Base-by-base conservation (phyloP, 2,329 filamentous ascomycete species). In the Fusarium sp. region DNA sequence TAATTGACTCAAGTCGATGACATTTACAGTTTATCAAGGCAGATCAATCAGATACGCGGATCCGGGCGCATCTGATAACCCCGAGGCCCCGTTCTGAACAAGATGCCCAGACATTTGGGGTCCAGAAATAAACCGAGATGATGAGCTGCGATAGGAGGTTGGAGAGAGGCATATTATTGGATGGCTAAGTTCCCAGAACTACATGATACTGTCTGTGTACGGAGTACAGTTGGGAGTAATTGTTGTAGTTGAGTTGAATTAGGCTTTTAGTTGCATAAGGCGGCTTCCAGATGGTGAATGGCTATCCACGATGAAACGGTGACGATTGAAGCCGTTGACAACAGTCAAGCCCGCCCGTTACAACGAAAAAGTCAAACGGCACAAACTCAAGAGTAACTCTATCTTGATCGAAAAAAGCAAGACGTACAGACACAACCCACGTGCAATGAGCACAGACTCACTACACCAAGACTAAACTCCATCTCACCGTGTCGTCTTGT, bases 371-470 rank as follows among this genome's bases (percentile, higher is more conserved):
- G 11, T 59, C 17, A 49, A 56, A 24, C 26, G 18, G 33, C 44
- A 57, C 58, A 61, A 69, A 57, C 33, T 60, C 24, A 48, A n/a
- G 58, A 42, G 48, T 60, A 61, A 62, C 33, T 39, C 28, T 31
- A 42, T 24, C 10, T 47, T 49, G 24, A 60, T 51, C 41, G 45
- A 51, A 45, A 63, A 35, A 11, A 62, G 44, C 20, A 75, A 66
- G 14, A 65, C 15, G 39, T 28, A 69, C 58, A 73, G 10, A 15
- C 70, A 69, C 55, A 57, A 69, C 62, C 63, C 63, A 72, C 62
- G 62, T 74, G 66, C 51, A 44, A 39, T 42, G 35, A 51, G 45
- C 55, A 64, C 61, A 68, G 49, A 55, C 31, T n/a, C 42, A 59
- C 63, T 59, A 44, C 71, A 59, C 52, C 59, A 48, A 69, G 58